Evolutionary conservation across 306 rosid species (phyloP).

Genomic region (Acmispon strigosus): DNA sequence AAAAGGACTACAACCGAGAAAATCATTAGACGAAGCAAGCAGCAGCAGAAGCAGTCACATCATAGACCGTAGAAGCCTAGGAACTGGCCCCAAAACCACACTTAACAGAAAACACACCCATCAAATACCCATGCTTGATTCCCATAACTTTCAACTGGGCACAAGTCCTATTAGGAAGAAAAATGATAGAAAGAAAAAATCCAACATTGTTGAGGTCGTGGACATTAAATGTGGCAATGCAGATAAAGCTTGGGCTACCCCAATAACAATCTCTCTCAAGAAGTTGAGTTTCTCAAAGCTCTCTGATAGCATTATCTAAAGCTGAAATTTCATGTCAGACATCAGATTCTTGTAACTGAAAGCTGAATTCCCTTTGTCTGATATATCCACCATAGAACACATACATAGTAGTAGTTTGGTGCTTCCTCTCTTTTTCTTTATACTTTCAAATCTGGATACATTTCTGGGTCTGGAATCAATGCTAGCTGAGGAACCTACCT

Average conservation of each 20-base stretch:
- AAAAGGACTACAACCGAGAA: constrained; percentile 41
- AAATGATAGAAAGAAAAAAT: constrained; percentile 42
- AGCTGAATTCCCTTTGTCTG: constrained; percentile 24
- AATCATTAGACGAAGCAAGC: constrained; percentile 50
- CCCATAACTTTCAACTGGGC: constrained; percentile 32
- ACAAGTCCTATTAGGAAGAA: constrained; percentile 44
- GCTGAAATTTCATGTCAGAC: constrained; percentile 34
- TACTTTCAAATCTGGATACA: constrained; percentile 21
- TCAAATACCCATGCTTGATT: constrained; percentile 57
- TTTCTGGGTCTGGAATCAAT: constrained; percentile 17
- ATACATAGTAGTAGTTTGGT: constrained; percentile 37
- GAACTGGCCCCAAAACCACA: constrained; percentile 35
- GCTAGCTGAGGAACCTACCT: constrained; percentile 19
- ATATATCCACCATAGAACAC: constrained; percentile 46
- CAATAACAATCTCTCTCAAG: constrained; percentile 59
- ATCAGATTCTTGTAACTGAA: constrained; percentile 46
- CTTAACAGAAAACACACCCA: constrained; percentile 37
- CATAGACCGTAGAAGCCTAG: constrained; percentile 29
- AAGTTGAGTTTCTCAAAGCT: constrained; percentile 81
- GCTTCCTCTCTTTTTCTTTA: constrained; percentile 38
- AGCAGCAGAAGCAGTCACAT: constrained; percentile 43
- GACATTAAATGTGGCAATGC: constrained; percentile 64
- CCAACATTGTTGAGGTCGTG: constrained; percentile 65
- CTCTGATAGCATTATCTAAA: constrained; percentile 59
- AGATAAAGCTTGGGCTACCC: constrained; percentile 67